Evolutionary conservation across 768 basidiomycete genomes (phyloP).

Genomic region (Hericium rajendrae): DNA sequence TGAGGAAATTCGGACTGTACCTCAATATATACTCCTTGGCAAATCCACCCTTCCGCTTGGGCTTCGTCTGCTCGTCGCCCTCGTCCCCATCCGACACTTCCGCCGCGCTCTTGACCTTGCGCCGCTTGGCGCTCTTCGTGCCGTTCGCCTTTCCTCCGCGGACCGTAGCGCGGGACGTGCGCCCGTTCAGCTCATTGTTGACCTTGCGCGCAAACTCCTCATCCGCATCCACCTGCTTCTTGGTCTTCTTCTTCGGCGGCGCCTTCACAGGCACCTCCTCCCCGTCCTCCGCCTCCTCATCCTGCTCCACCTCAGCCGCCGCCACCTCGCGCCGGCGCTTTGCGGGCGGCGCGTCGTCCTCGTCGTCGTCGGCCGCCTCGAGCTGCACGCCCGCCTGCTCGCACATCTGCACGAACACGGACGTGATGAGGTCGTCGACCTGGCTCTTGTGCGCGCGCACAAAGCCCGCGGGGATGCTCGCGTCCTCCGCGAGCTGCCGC

Average conservation of each 20-base stretch:
- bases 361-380: conserved; percentile 14
- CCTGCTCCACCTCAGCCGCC: conserved; percentile 15
- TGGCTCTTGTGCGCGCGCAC: conserved; percentile 59
- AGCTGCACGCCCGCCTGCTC: conserved; percentile 13
- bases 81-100: conserved; percentile 25
- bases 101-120: conserved; percentile 25
- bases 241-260: conserved; percentile 14
- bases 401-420: conserved; percentile 54
- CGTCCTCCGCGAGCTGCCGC: conserved; percentile 52
- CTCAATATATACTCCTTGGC: conserved; percentile 69
- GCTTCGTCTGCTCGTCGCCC: conserved; percentile 33
- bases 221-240: conserved; percentile 23
- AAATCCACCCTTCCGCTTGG: conserved; percentile 50
- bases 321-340: conserved; percentile 12
- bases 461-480: conserved; percentile 44
- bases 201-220: conserved; percentile 36
- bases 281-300: conserved; percentile 16
- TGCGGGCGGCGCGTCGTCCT: conserved; percentile 1
- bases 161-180: conserved; percentile 21
- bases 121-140: conserved; percentile 23
- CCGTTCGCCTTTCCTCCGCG: conserved; percentile 10
- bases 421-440: conserved; percentile 60
- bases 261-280: conserved; percentile 23
- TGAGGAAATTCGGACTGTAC: conserved; percentile 29
- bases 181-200: conserved; percentile 33